These are phyloP conservation scores for Candida methanosorbosa DNA, from an alignment of 805 yeast genomes.

Conservation along the genomic window DNA sequence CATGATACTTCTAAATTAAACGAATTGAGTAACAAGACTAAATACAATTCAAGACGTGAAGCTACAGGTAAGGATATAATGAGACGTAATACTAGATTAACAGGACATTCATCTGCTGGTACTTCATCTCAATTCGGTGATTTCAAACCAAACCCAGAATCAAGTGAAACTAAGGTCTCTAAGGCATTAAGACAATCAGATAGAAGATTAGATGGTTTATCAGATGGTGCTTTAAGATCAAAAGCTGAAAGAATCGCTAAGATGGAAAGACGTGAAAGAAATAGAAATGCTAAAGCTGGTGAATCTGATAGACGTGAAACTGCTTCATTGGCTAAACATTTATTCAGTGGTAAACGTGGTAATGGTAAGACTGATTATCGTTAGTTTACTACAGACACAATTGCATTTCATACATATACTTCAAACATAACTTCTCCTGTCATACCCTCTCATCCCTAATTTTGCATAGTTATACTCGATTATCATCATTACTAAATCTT, in stretches of 20 bases:
- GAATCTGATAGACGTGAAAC: slow-evolving; percentile 91
- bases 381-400: too few relatives aligned
- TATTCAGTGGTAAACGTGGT: slow-evolving; percentile 96
- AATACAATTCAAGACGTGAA: slow-evolving; percentile 18
- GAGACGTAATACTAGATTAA: slow-evolving; percentile 33
- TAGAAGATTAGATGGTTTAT: slow-evolving; percentile 79
- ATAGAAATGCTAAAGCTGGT: slow-evolving; percentile 86
- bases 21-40: slow-evolving; percentile 34
- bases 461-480: too few relatives aligned
- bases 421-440: too few relatives aligned
- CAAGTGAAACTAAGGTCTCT: slow-evolving; percentile 5
- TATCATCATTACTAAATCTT: too few relatives aligned
- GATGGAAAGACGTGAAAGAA: slow-evolving; percentile 88
- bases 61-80: slow-evolving; percentile 75
- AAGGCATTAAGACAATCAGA: slow-evolving; percentile 58
- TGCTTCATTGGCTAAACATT: slow-evolving; percentile 84
- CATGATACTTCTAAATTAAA: slow-evolving; percentile 69
- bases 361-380: slow-evolving; percentile 88
- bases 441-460: too few relatives aligned
- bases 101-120: slow-evolving; percentile 14
- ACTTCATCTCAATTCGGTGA: slow-evolving; percentile 27
- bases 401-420: too few relatives aligned
- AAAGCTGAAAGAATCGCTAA: slow-evolving; percentile 85
- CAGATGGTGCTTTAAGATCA: slow-evolving; percentile 69
- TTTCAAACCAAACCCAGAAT: too few relatives aligned